Base-by-base conservation (phyloP, 1,284 basidiomycete genomes). In the Pisolithus thermaeus region DNA sequence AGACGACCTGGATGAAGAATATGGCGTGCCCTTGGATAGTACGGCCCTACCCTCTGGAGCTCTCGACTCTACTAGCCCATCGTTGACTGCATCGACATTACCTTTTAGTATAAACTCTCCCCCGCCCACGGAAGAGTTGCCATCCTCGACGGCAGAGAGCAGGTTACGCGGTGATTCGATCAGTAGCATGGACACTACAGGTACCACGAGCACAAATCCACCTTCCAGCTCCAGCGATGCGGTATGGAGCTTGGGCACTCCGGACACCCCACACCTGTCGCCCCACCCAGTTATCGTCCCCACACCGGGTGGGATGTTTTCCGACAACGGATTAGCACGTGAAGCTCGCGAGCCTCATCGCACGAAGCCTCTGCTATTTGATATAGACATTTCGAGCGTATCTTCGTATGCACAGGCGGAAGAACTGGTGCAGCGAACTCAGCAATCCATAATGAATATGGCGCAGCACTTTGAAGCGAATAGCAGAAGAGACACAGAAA, bases 341-440 rank as follows among this genome's bases (percentile, higher is more conserved):
- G 59, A 54, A 37, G 39, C n/a, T 7, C 44, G 42, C 7, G 51
- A 56, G 7, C 55, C 46, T n/a, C 38, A 43, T 4, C 57, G 46
- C 30, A 32, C 47, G 51, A 36, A 37, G 3, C 51, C 52, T 39
- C 40, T 54, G 30, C 58, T 56, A 25, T 41, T 81, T 23, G 80
- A 80, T 51, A 80, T 88, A 55, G 75, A 85, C 56, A 70, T 86
- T 45, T 71, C 72, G 40, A 67, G 74, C 0, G 84, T 89, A 49
- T 87, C 84, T n/a, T 85, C 84, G 4, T 82, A 87, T 60, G 87
- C 85, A 5, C 81, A 91, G 61, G 90, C 87, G 2, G 83, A 88
- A 61, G 83, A 80, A 28, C 76, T 90, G 28, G 88, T 92, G 4
- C 80, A 85, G 60, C 79, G 75, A 54, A 79, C 84, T 4, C 79